phyloP scores from a whole-genome alignment of 2,329 filamentous ascomycete species.

The Calycina herbarum region DNA sequence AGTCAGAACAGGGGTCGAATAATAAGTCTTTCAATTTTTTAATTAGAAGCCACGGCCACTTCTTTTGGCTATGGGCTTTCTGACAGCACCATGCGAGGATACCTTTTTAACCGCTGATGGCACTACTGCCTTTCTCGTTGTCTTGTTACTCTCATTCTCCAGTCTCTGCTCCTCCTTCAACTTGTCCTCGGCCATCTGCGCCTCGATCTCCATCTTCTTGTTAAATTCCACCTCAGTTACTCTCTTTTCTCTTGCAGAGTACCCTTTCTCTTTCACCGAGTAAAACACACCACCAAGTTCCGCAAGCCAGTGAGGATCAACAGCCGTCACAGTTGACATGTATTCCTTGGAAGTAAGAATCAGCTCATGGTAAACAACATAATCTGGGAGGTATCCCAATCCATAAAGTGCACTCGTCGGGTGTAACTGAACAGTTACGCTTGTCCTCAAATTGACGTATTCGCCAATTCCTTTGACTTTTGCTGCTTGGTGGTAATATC shows the following conservation, averaged over 20 bases:
- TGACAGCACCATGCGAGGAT: slow-evolving; percentile 61
- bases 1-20: neutral
- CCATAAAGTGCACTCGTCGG: slow-evolving; percentile 93
- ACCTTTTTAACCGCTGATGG: slow-evolving; percentile 53
- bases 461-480: slow-evolving; percentile 95
- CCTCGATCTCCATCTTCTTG: slow-evolving; percentile 86
- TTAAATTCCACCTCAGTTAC: slow-evolving; percentile 93
- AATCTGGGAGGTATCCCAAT: slow-evolving; percentile 89
- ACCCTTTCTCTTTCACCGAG: slow-evolving; percentile 95
- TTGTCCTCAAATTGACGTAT: slow-evolving; percentile 94
- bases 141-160: slow-evolving; percentile 50
- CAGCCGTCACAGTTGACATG: slow-evolving; percentile 94
- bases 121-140: slow-evolving; percentile 45
- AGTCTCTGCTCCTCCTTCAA: slow-evolving; percentile 60
- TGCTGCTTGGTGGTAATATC: slow-evolving; percentile 97
- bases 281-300: slow-evolving; percentile 97
- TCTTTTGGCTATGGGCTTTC: slow-evolving; percentile 59
- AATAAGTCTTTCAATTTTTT: neutral
- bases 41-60: slow-evolving; percentile 49
- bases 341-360: slow-evolving; percentile 97
- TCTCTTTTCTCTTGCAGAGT: slow-evolving; percentile 80
- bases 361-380: slow-evolving; percentile 96
- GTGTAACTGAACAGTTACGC: slow-evolving; percentile 90
- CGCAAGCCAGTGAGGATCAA: slow-evolving; percentile 96
- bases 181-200: slow-evolving; percentile 87